A percentile compares a stretch with the other conserved stretches of the same genome.
These are phyloP conservation scores for Ophiostoma sp. DNA, from an alignment of 2,329 filamentous ascomycete species.

Conservation along the genomic window DNA sequence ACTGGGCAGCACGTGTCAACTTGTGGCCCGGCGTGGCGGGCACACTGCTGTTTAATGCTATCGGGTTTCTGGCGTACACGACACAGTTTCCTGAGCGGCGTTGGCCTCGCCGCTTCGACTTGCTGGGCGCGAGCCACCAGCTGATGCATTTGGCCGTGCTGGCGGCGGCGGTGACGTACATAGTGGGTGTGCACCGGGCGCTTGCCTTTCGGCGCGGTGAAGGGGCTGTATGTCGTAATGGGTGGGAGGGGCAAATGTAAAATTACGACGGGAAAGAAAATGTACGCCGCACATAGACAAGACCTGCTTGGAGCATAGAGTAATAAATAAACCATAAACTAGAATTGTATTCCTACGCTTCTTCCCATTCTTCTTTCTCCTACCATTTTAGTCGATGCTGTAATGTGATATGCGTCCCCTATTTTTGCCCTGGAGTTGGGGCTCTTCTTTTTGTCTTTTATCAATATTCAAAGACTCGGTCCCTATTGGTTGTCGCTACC, in stretches of 20 bases:
- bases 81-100: constrained; percentile 47
- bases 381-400: not conserved
- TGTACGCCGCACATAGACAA: not conserved
- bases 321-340: too few species aligned
- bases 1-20: constrained; percentile 43
- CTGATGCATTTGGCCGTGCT: constrained; percentile 51
- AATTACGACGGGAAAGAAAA: not conserved
- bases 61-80: constrained; percentile 43
- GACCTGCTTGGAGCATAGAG: not conserved
- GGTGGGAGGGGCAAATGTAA: not conserved
- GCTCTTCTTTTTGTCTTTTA: too few species aligned
- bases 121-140: constrained; percentile 51
- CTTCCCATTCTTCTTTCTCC: not conserved
- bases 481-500: too few species aligned
- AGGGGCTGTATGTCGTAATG: not conserved
- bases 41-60: constrained; percentile 42
- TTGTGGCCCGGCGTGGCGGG: constrained; percentile 41
- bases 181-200: constrained; percentile 35
- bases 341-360: not conserved
- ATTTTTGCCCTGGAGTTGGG: too few species aligned
- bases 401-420: not conserved
- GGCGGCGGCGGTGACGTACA: constrained; percentile 42
- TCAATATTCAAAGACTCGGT: too few species aligned
- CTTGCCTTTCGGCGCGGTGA: constrained; percentile 17
- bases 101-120: constrained; percentile 46